Evolutionary conservation across 163 green algal genomes (phyloP), one percentile per base, ranked within the genome.

Genomic region (Chloromonas sp.): DNA sequence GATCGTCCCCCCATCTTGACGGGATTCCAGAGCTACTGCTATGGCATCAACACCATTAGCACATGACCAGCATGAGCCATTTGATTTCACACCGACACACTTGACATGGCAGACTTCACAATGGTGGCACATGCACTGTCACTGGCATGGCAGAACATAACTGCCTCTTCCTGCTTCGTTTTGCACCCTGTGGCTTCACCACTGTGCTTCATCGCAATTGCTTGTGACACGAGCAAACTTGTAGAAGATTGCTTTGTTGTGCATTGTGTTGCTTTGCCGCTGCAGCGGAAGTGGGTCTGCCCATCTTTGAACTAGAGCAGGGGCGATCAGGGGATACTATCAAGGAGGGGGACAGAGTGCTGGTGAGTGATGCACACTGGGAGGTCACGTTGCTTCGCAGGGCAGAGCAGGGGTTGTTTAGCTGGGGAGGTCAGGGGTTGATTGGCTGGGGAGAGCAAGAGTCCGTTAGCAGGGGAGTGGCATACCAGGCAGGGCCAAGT

Each of bases 291-390:
- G 87, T 94, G 66, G 93, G 93, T 0, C 86, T 97, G 2, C 87
- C 86, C 2, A 89, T 89, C 8, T 94, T 94, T 71, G 94, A 98
- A 36, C 81, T 95, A 13, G 82, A 92, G 59, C 77, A 86, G 71
- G 95, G 95, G 14, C 86, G 62, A 1, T 93, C 92, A 1, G 70
- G 71, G 2, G 13, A 88, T 0, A 78, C 81, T 3, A 90, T 94
- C 36, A 85, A 91, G 81, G 13, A 74, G 11, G 93, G 92, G 2
- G 92, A 92, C 74, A 87, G 76, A 14, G 90, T 95, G 0, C 81
- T 88, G 87, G 92, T 95, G 76, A 83, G 82, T 80, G 13, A 0
- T 2, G 61, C 2, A 2, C 76, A 36, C 36, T 36, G 36, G 36
- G 36, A 36, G 36, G 36, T 36, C 36, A 36, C 36, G 36, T 36